A percentile compares a stretch with the other conserved stretches of the same genome.
phyloP scores from a whole-genome alignment of 192 early-diverging fungal species.

The Bifiguratus adelaidae region DNA sequence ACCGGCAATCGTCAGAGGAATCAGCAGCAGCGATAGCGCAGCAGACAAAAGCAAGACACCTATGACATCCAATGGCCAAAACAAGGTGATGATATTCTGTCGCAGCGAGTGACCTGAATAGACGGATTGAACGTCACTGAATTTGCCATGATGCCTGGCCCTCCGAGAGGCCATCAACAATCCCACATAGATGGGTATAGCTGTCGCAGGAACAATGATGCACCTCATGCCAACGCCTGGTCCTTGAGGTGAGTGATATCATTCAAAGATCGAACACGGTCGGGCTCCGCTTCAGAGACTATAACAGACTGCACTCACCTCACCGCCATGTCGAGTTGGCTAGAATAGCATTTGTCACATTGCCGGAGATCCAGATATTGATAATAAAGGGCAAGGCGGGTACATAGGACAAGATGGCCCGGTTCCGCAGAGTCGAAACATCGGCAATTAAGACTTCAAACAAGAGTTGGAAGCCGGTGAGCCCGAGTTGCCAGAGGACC shows the following conservation, averaged over 20 bases:
- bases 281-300: not conserved
- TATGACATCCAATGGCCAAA: conserved; percentile 3
- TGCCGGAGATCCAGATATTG: not conserved
- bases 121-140: not conserved
- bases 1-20: conserved; percentile 1
- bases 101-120: not conserved
- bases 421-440: not conserved
- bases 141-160: not conserved
- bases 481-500: conserved; percentile 1
- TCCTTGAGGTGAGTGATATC: not conserved
- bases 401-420: conserved; percentile 2
- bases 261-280: too few relatives aligned
- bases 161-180: not conserved
- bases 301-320: not conserved
- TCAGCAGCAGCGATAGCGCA: not conserved
- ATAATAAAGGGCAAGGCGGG: not conserved
- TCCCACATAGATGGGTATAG: not conserved
- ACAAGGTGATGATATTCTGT: not conserved
- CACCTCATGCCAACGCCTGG: conserved; percentile 3
- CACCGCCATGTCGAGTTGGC: conserved; percentile 1
- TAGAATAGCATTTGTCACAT: not conserved
- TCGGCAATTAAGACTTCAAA: conserved; percentile 4
- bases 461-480: conserved; percentile 1
- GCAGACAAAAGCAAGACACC: conserved; percentile 2
- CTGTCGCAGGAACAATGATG: not conserved